Evolutionary conservation across 163 green algal genomes (phyloP), one percentile per base, ranked within the genome.

Genomic region (Scenedesmus sp.): DNA sequence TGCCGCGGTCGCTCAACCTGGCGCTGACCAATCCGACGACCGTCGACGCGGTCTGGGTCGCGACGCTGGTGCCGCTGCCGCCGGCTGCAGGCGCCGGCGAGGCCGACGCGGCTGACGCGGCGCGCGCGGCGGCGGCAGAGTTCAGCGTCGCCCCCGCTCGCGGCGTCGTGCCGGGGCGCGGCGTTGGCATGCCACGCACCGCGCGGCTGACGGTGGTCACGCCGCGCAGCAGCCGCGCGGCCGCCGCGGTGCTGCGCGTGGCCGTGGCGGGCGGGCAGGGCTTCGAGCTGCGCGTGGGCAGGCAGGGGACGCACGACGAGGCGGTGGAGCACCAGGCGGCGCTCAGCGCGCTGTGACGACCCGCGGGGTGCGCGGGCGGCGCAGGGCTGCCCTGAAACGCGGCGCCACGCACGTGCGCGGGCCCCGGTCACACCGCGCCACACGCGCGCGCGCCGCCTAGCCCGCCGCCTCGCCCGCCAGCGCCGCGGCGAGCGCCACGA

Each of bases 11-110:
- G 26, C 36, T 92, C 5, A 36, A 84, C 22, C 67, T 92, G n/a
- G 57, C 62, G 20, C 75, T 92, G 26, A 83, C 70, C 62, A 92
- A 92, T 73, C 82, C 84, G 22, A 88, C 85, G 2, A 48, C 51
- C 5, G 88, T 88, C 20, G 88, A 92, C 62, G 86, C 86, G 0
- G 24, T 50, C 2, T 92, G 88, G 88, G 50, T 66, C 0, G 83
- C 39, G 2, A 13, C 48, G 10, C 34, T 57, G 6, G 36, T 63
- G 0, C 51, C 17, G 2, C 15, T 57, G 58, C 50, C 63, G 20
- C 42, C 63, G 28, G 48, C 20, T 26, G 22, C 28, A 33, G 24
- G 22, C 22, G 14, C 17, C 24, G 10, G 54, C 15, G 14, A 7
- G 22, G 29, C 70, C 60, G 57, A 24, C n/a, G 26, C 57, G 26